A percentile compares a stretch with the other conserved stretches of the same genome.
These are phyloP conservation scores for Leishmania lainsoni DNA, from an alignment of 208 protist species.

Conservation along the genomic window DNA sequence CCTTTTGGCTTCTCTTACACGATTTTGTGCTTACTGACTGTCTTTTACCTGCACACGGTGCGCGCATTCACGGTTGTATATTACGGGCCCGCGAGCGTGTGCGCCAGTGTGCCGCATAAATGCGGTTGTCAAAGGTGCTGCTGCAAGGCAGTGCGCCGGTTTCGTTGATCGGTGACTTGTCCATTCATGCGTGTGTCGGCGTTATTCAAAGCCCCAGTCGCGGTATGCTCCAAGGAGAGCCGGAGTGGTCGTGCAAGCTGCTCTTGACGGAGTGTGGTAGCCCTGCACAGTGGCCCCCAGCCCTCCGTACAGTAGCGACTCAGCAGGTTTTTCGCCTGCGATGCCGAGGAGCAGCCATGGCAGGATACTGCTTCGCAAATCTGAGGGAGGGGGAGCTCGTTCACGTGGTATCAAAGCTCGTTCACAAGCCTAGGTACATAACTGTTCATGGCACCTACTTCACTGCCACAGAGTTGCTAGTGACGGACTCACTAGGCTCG, in stretches of 20 bases:
- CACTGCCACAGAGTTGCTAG: slow-evolving; percentile 72
- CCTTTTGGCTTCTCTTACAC: neutral
- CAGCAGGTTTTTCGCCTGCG: slow-evolving; percentile 51
- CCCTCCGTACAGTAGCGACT: slow-evolving; percentile 4
- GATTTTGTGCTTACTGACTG: slow-evolving; percentile 14
- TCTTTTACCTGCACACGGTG: slow-evolving; percentile 3
- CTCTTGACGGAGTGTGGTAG: slow-evolving; percentile 69
- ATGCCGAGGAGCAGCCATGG: slow-evolving; percentile 59
- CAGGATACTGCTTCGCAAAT: slow-evolving; percentile 54
- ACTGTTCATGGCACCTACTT: slow-evolving; percentile 79
- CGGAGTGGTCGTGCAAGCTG: slow-evolving; percentile 77
- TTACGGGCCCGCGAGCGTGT: neutral
- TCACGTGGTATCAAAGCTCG: slow-evolving; percentile 80
- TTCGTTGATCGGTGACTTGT: slow-evolving; percentile 30
- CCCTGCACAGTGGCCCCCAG: slow-evolving; percentile 31
- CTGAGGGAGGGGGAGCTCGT: slow-evolving; percentile 71
- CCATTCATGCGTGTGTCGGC: slow-evolving; percentile 70
- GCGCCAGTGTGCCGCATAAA: neutral
- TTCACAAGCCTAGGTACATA: slow-evolving; percentile 75
- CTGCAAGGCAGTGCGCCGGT: neutral
- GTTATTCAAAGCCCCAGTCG: slow-evolving; percentile 72
- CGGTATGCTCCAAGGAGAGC: slow-evolving; percentile 61
- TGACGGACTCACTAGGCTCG: slow-evolving; percentile 78
- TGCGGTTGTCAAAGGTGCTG: neutral
- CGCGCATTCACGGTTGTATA: neutral